Conservation (phyloP, 75 land plant species). For the Sequoia sempervirens region DNA sequence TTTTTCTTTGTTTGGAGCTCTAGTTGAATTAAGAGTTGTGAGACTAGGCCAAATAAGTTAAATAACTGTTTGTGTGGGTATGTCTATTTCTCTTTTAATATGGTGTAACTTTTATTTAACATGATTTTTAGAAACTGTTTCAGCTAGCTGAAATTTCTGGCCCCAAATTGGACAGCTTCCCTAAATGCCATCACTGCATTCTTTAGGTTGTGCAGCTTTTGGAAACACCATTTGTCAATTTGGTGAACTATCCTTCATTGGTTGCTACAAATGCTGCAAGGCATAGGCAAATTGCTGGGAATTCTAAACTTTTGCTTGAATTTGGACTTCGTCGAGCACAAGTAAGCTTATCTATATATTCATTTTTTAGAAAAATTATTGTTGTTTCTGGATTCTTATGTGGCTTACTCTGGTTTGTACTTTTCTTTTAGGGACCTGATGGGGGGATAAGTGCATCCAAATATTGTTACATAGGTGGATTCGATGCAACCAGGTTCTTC, state of each 20-base stretch:
- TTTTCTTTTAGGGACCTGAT: slow-evolving; percentile 78
- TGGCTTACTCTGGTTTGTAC: background rate
- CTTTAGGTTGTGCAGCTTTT: slow-evolving; percentile 77
- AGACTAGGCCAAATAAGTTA: background rate
- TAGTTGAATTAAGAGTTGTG: background rate
- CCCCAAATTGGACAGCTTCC: background rate
- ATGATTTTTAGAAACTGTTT: background rate
- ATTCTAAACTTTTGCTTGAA: slow-evolving; percentile 76
- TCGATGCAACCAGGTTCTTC: slow-evolving; percentile 92
- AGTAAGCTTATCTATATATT: slow-evolving; percentile 24
- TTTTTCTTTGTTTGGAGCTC: slow-evolving; percentile 4
- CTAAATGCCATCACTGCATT: slow-evolving; percentile 13
- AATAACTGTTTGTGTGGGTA: background rate
- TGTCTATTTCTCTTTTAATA: background rate
- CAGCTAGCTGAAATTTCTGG: slow-evolving; percentile 4
- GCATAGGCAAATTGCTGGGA: slow-evolving; percentile 88
- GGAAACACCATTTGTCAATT: slow-evolving; percentile 87
- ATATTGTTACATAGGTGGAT: slow-evolving; percentile 92
- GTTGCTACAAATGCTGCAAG: slow-evolving; percentile 99
- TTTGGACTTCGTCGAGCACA: slow-evolving; percentile 97
- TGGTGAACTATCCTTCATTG: slow-evolving; percentile 90
- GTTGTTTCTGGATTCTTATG: slow-evolving; percentile 2
- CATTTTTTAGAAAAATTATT: background rate
- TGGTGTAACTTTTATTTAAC: background rate
- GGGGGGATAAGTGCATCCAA: slow-evolving; percentile 96